Percentiles rank a stretch among this genome's conserved stretches.
phyloP scores from a whole-genome alignment of 2,329 filamentous ascomycete species.

The Davidsoniella australis region DNA sequence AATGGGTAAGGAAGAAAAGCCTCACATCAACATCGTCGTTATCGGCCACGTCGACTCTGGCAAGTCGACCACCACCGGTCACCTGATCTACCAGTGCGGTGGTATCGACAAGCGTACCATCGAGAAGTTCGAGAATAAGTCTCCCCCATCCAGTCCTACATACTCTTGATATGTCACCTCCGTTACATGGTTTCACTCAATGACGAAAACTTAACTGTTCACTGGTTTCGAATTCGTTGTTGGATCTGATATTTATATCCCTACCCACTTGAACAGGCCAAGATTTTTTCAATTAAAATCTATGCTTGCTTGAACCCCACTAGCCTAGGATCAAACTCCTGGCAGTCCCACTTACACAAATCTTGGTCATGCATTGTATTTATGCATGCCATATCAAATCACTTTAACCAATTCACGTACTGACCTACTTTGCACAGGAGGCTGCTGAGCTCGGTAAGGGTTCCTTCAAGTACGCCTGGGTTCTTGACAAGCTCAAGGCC shows the following conservation, averaged over 20 bases:
- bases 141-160: conserved; percentile 12
- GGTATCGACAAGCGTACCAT: conserved; percentile 99
- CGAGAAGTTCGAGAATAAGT: conserved; percentile 99
- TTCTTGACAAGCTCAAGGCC: conserved; percentile 99
- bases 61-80: conserved; percentile 88
- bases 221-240: neutral
- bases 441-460: conserved; percentile 98
- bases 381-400: neutral
- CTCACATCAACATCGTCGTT: conserved; percentile 95
- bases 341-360: neutral
- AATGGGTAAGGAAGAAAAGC: conserved; percentile 77
- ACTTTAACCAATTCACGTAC: conserved; percentile 10
- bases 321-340: neutral
- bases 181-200: conserved; percentile 7
- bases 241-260: conserved; percentile 13
- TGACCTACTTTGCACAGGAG: conserved; percentile 44
- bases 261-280: neutral
- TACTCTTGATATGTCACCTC: neutral
- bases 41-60: conserved; percentile 99
- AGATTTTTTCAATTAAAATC: conserved; percentile 13
- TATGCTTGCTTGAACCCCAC: neutral
- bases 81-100: conserved; percentile 99
- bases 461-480: conserved; percentile 99
- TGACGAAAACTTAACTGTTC: neutral
- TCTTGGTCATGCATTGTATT: conserved; percentile 1